These are phyloP conservation scores for Xerocomellus intermedius DNA, from an alignment of 768 basidiomycete genomes.

Conservation along the genomic window DNA sequence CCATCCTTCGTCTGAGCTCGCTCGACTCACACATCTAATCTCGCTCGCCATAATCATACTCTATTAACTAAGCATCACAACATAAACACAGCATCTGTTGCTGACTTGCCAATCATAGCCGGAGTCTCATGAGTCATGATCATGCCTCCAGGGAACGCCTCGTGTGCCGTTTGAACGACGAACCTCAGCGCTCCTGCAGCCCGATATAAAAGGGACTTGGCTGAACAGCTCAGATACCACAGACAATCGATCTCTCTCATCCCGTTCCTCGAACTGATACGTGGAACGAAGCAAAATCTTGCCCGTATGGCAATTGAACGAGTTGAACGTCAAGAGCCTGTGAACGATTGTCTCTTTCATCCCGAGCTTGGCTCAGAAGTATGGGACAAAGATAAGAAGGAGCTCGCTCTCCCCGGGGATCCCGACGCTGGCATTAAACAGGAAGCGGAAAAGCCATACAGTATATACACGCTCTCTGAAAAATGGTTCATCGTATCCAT, in stretches of 20 bases:
- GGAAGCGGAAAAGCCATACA: constrained; percentile 29
- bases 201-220: background rate
- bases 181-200: background rate
- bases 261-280: background rate
- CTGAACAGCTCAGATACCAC: too few species aligned
- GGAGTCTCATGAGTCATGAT: too few species aligned
- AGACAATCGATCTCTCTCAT: background rate
- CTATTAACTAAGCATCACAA: too few species aligned
- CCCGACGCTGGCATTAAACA: background rate
- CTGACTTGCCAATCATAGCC: background rate
- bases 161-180: background rate
- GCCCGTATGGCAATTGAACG: background rate
- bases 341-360: background rate
- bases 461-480: constrained; percentile 51
- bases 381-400: background rate
- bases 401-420: background rate
- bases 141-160: background rate
- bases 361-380: background rate
- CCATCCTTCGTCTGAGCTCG: too few species aligned
- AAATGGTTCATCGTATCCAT: constrained; percentile 70
- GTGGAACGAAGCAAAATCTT: background rate
- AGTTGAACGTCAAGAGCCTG: constrained; percentile 1
- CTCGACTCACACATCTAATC: too few species aligned
- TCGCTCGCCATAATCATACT: too few species aligned
- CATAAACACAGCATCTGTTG: background rate